Evolutionary conservation across 2,329 filamentous ascomycete genomes (phyloP).

Genomic region (Tolypocladium tundrense): DNA sequence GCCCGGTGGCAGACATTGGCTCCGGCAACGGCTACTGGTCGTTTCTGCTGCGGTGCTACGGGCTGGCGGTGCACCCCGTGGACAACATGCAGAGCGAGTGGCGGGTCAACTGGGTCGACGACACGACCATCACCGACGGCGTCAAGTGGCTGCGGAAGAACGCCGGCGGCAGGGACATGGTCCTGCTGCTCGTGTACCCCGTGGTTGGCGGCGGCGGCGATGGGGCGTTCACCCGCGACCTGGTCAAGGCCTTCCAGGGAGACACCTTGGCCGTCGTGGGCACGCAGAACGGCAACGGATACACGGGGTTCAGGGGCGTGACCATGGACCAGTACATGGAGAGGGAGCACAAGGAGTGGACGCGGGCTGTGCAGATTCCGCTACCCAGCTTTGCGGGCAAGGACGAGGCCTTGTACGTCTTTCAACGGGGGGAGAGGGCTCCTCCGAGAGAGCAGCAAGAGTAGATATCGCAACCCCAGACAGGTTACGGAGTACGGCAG

Average conservation of each 20-base stretch:
- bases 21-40: slow-evolving; percentile 70
- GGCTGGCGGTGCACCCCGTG: slow-evolving; percentile 45
- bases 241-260: slow-evolving; percentile 51
- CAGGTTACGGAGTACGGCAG: too few relatives aligned
- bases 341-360: slow-evolving; percentile 45
- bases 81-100: slow-evolving; percentile 61
- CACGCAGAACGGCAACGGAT: slow-evolving; percentile 65
- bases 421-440: slow-evolving; percentile 36
- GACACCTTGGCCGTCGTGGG: slow-evolving; percentile 61
- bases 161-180: slow-evolving; percentile 38
- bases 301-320: slow-evolving; percentile 55
- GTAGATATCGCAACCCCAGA: not conserved
- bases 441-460: slow-evolving; percentile 5
- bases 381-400: slow-evolving; percentile 68
- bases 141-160: slow-evolving; percentile 43
- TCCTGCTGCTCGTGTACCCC: slow-evolving; percentile 64
- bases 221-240: slow-evolving; percentile 51
- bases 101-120: slow-evolving; percentile 57
- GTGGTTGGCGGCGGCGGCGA: slow-evolving; percentile 55
- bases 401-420: slow-evolving; percentile 65
- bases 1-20: slow-evolving; percentile 54
- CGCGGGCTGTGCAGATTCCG: slow-evolving; percentile 51
- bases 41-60: slow-evolving; percentile 54
- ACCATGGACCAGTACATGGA: slow-evolving; percentile 59
- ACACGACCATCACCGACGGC: slow-evolving; percentile 55